Percentiles rank a stretch among this genome's conserved stretches.
phyloP scores from a whole-genome alignment of 176 grass and related monocot genomes.

The maize (Zea mays) region DNA sequence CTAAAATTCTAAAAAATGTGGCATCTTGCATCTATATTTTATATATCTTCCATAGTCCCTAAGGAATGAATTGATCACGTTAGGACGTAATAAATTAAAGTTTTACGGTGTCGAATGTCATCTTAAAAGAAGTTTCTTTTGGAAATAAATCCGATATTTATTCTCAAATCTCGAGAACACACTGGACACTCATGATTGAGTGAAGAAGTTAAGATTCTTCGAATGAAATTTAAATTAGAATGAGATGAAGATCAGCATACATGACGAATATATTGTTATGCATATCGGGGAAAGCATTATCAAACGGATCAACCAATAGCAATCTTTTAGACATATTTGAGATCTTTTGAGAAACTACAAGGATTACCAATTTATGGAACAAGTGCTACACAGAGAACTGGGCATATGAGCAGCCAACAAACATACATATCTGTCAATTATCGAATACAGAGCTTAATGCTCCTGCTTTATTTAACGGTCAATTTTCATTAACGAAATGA shows the following conservation, averaged over 20 bases:
- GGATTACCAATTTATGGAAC: constrained; percentile 73
- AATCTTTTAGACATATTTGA: constrained; percentile 72
- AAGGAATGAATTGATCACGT: no score
- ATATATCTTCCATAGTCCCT: no score
- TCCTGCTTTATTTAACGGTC: no score
- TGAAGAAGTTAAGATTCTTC: neutral
- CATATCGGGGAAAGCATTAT: constrained; percentile 73
- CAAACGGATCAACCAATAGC: constrained; percentile 80
- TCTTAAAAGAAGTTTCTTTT: no score
- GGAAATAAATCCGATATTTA: no score
- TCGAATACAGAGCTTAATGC: no score
- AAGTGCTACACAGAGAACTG: constrained; percentile 81
- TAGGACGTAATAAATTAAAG: no score
- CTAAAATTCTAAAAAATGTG: no score
- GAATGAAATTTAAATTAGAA: constrained; percentile 26
- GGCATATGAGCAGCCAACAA: constrained; percentile 51
- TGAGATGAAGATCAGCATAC: constrained; percentile 46
- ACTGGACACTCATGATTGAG: neutral
- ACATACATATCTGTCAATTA: no score
- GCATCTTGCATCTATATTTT: no score
- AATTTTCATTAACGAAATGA: no score
- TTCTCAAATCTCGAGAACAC: neutral
- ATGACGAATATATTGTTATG: constrained; percentile 84
- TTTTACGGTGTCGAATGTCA: no score
- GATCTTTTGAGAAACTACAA: constrained; percentile 81